Conservation (phyloP, 1,139 yeast species). For the Arxiozyma telluris region DNA sequence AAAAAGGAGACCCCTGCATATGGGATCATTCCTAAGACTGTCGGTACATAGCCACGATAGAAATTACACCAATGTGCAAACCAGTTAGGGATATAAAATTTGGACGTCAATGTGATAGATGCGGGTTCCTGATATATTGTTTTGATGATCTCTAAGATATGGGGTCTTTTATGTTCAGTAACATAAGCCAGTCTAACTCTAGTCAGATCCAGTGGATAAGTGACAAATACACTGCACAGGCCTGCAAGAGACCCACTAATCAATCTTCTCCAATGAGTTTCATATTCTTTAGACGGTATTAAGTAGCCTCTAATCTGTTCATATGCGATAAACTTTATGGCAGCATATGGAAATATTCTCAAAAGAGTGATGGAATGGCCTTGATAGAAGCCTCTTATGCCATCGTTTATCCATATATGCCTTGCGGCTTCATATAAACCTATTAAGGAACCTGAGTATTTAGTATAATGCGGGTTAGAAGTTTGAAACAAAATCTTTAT, state of each 20-base stretch:
- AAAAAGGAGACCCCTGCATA: conserved; percentile 97
- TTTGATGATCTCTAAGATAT: conserved; percentile 44
- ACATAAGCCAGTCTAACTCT: conserved; percentile 90
- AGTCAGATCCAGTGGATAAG: conserved; percentile 86
- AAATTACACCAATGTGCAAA: conserved; percentile 50
- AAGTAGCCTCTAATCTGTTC: conserved; percentile 79
- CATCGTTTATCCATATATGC: conserved; percentile 60
- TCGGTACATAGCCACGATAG: conserved; percentile 90
- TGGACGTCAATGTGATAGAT: conserved; percentile 23
- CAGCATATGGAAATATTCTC: conserved; percentile 93
- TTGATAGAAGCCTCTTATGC: conserved; percentile 76
- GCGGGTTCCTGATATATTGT: conserved; percentile 60
- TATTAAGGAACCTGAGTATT: conserved; percentile 68
- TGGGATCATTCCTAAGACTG: conserved; percentile 91
- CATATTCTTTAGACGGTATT: conserved; percentile 66
- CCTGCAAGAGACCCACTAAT: conserved; percentile 89
- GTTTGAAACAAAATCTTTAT: conserved; percentile 93
- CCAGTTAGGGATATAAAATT: conserved; percentile 27
- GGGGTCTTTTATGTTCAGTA: conserved; percentile 50
- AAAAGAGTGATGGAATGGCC: conserved; percentile 92
- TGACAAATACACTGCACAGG: conserved; percentile 73
- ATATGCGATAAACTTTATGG: conserved; percentile 93
- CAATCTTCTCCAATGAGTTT: conserved; percentile 72
- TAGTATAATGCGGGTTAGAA: conserved; percentile 75
- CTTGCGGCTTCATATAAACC: conserved; percentile 71